phyloP scores from a whole-genome alignment of 225 moss, liverwort and hornwort species.

The Bryoerythrophyllum caledonicum region DNA sequence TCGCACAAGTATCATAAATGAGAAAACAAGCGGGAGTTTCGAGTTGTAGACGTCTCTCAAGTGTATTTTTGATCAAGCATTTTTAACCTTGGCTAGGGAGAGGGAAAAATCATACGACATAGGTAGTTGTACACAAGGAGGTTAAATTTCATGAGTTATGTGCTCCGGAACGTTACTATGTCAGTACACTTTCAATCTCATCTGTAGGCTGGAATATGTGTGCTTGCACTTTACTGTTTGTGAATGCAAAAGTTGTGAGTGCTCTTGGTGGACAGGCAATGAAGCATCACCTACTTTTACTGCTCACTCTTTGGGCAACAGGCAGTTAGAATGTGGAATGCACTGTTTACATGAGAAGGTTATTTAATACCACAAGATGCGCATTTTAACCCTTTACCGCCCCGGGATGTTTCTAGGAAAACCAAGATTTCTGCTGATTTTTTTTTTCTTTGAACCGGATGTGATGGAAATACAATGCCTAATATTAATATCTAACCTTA shows the following conservation, averaged over 20 bases:
- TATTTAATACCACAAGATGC: too few relatives aligned
- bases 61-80: slow-evolving; percentile 8
- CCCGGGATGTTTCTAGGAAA: too few relatives aligned
- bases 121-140: neutral
- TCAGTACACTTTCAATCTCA: too few relatives aligned
- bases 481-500: too few relatives aligned
- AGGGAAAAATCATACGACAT: neutral
- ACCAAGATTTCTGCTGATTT: too few relatives aligned
- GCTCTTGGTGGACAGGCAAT: neutral
- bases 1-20: slow-evolving; percentile 14
- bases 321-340: too few relatives aligned
- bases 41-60: neutral
- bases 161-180: neutral
- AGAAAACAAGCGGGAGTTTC: neutral
- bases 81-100: neutral
- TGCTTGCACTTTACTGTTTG: slow-evolving; percentile 13
- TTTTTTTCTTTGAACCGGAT: too few relatives aligned
- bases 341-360: too few relatives aligned
- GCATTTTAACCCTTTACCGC: too few relatives aligned
- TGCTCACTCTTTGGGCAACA: neutral
- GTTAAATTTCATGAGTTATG: neutral
- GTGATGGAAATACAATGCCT: too few relatives aligned
- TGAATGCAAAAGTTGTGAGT: slow-evolving; percentile 4
- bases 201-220: neutral
- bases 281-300: neutral